Conservation (phyloP, 345 rosid genomes). For the Murraya koenigii region DNA sequence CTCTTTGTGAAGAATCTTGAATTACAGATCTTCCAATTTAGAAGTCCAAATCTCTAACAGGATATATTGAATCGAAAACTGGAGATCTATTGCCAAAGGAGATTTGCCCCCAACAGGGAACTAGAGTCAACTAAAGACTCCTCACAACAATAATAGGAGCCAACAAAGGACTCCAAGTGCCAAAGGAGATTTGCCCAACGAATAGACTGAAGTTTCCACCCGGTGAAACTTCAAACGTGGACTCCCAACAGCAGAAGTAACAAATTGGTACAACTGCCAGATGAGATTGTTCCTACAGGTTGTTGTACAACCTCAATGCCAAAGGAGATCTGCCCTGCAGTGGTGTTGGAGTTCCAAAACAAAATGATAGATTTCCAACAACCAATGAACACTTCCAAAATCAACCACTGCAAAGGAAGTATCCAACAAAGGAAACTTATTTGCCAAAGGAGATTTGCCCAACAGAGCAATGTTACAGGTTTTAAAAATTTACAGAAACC, state of each 20-base stretch:
- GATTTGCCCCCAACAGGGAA: slow-evolving; percentile 29
- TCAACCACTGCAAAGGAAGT: slow-evolving; percentile 25
- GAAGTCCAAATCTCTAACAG: slow-evolving; percentile 10
- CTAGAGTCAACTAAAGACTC: slow-evolving; percentile 41
- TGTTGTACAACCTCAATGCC: slow-evolving; percentile 12
- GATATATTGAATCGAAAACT: slow-evolving; percentile 17
- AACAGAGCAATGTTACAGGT: slow-evolving; percentile 20
- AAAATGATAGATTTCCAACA: slow-evolving; percentile 19
- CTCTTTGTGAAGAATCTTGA: background rate
- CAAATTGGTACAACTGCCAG: slow-evolving; percentile 6
- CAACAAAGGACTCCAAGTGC: slow-evolving; percentile 41
- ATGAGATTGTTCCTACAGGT: slow-evolving; percentile 14
- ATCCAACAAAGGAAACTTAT: slow-evolving; percentile 23
- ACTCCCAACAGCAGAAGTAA: slow-evolving; percentile 21
- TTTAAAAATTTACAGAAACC: slow-evolving; percentile 12
- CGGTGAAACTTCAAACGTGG: slow-evolving; percentile 22
- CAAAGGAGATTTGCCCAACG: slow-evolving; percentile 69
- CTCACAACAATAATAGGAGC: slow-evolving; percentile 27
- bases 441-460: slow-evolving; percentile 68
- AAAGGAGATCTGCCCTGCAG: slow-evolving; percentile 24
- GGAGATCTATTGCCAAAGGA: slow-evolving; percentile 44
- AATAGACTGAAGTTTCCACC: slow-evolving; percentile 37
- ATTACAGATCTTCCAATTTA: slow-evolving; percentile 9
- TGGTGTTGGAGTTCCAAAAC: slow-evolving; percentile 6
- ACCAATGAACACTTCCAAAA: slow-evolving; percentile 24